Evolutionary conservation across 352 stramenopile genomes (phyloP), one percentile per base, ranked within the genome.

Genomic region (Phytophthora chlamydospora): DNA sequence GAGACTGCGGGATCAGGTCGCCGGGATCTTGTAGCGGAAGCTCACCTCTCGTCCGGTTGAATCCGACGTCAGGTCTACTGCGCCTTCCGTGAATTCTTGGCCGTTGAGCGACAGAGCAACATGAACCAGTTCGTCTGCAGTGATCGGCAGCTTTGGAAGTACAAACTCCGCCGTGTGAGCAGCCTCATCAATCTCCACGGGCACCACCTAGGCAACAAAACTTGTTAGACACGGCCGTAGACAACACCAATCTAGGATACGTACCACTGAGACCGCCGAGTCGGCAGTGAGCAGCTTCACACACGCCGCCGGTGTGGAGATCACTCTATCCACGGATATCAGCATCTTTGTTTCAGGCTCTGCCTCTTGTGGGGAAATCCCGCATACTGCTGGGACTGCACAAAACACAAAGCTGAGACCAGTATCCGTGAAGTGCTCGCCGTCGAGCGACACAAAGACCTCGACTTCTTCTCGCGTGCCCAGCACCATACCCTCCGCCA

Each of bases 361-460:
- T 34, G 58, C 69, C 29, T 65, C 55, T 36, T 53, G 42, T 33
- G 60, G 64, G 2, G 51, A 61, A 34, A 71, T 48, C 0, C 45
- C 50, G 6, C 10, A 45, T 16, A 71, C 9, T 34, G 67, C 55
- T 11, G 68, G 54, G 0, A 68, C 35, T 7, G 58, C 41, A 16
- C 59, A 74, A 14, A 66, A 77, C 13, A 71, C 7, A 27, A 76
- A 66, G 10, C 14, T 21, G 10, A 65, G 21, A n/a, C 45, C 19
- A 2, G 64, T 60, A 10, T 85, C 62, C 6, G 73, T 59, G 34
- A 83, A 89, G 53, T 83, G 65, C 4, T 66, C 27, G 0, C 78
- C 78, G 24, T 90, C 73, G 11, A 90, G 48, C 3, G 81, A 63
- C n/a, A 88, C 70, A 38, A 81, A 74, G 32, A 90, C 47, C 2